Evolutionary conservation across 305 asterid genomes (phyloP).

Genomic region (Striga hermonthica): DNA sequence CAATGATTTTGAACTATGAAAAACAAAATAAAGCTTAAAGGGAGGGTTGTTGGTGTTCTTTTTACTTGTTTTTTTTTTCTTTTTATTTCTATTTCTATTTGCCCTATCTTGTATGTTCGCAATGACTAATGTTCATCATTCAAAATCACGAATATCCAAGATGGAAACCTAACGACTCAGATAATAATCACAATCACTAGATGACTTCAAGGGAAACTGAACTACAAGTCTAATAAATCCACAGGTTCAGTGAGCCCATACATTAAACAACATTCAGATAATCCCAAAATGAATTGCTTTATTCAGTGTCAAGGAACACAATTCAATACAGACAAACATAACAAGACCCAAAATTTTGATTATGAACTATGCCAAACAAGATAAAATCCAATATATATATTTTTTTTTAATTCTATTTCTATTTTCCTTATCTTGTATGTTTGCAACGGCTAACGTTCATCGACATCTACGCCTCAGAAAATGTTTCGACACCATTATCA

Average conservation of each 20-base stretch:
- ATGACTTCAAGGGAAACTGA: neutral
- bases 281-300: neutral
- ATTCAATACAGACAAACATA: neutral
- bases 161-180: neutral
- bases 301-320: neutral
- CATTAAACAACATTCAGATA: neutral
- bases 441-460: neutral
- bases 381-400: too few species aligned
- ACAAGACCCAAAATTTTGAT: neutral
- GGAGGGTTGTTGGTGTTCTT: too few species aligned
- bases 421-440: neutral
- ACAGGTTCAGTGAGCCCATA: neutral
- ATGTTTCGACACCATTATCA: neutral
- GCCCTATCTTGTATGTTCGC: neutral
- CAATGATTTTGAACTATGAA: neutral
- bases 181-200: slow-evolving; percentile 2
- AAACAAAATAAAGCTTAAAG: neutral
- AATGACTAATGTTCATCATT: neutral
- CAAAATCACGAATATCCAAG: neutral
- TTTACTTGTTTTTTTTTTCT: too few species aligned
- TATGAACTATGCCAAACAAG: too few species aligned
- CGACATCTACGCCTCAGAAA: neutral
- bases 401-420: too few species aligned
- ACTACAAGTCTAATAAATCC: neutral
- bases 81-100: neutral